Conservation (phyloP, 2,329 filamentous ascomycete genomes). For the Parascedosporium putredinis region DNA sequence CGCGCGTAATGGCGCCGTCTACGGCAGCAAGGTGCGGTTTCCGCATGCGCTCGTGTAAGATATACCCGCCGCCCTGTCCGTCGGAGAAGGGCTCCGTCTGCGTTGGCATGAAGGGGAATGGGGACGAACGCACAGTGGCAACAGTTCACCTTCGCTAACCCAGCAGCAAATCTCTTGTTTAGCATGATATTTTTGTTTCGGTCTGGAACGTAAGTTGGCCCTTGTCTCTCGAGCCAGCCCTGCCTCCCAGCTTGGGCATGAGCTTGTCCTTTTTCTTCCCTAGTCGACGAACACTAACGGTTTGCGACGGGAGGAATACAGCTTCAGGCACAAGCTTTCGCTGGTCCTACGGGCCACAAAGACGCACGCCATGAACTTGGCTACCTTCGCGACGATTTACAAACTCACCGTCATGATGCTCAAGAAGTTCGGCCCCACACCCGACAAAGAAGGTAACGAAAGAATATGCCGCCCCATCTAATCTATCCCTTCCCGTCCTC, state of each 20-base stretch:
- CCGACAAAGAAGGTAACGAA: constrained; percentile 49
- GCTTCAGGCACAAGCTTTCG: constrained; percentile 62
- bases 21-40: constrained; percentile 95
- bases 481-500: background rate
- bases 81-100: background rate
- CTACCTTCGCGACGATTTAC: constrained; percentile 84
- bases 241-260: too few relatives aligned
- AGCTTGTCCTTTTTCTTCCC: background rate
- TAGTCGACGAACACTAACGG: too few relatives aligned
- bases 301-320: too few relatives aligned
- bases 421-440: constrained; percentile 47
- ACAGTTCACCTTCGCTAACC: too few relatives aligned
- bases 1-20: constrained; percentile 92
- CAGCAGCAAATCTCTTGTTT: constrained; percentile 6
- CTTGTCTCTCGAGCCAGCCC: too few relatives aligned
- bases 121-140: background rate
- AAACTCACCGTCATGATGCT: constrained; percentile 72
- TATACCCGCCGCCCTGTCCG: background rate
- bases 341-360: constrained; percentile 78
- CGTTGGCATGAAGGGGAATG: background rate
- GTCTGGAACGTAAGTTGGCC: constrained; percentile 60
- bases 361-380: constrained; percentile 85
- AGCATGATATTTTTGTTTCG: constrained; percentile 97
- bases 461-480: background rate
- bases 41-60: constrained; percentile 80